phyloP scores from a whole-genome alignment of 2,329 filamentous ascomycete genomes.

The Microcera coccophila region DNA sequence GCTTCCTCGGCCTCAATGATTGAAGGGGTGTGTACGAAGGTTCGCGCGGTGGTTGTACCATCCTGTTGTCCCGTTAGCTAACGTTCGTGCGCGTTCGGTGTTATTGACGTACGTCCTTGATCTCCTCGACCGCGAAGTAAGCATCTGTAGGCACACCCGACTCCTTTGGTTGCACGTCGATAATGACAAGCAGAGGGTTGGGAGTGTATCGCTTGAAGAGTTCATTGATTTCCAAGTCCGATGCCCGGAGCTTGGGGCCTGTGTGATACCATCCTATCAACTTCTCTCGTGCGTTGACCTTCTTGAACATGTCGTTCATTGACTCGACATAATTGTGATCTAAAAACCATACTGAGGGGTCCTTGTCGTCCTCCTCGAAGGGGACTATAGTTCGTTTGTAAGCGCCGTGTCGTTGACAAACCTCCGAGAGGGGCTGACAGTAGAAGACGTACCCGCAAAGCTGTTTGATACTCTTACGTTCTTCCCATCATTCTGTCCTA shows the following conservation, averaged over 20 bases:
- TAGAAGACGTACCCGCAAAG: conserved; percentile 72
- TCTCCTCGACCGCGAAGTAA: conserved; percentile 98
- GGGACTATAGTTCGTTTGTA: conserved; percentile 59
- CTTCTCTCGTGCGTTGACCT: conserved; percentile 98
- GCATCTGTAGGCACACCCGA: conserved; percentile 96
- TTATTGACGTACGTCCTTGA: conserved; percentile 82
- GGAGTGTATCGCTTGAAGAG: conserved; percentile 99
- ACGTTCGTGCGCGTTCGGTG: not conserved
- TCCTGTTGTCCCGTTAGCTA: conserved; percentile 56
- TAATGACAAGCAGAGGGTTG: conserved; percentile 93
- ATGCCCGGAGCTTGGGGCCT: conserved; percentile 91
- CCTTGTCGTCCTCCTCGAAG: conserved; percentile 98
- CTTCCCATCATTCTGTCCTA: conserved; percentile 95
- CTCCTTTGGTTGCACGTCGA: conserved; percentile 97
- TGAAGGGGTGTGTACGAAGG: conserved; percentile 96
- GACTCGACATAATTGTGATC: conserved; percentile 99
- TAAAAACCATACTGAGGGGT: conserved; percentile 97
- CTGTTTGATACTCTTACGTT: conserved; percentile 97
- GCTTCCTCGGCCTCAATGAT: conserved; percentile 99
- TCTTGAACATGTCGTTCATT: conserved; percentile 99
- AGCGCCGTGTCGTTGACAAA: conserved; percentile 10
- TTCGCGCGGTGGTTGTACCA: conserved; percentile 92
- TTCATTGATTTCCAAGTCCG: conserved; percentile 98
- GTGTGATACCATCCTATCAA: conserved; percentile 99
- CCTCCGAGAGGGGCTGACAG: conserved; percentile 5